Percentiles rank a stretch among this genome's conserved stretches.
Evolutionary conservation across 495 filamentous ascomycete species (phyloP).

Genomic region (Tricharina praecox): DNA sequence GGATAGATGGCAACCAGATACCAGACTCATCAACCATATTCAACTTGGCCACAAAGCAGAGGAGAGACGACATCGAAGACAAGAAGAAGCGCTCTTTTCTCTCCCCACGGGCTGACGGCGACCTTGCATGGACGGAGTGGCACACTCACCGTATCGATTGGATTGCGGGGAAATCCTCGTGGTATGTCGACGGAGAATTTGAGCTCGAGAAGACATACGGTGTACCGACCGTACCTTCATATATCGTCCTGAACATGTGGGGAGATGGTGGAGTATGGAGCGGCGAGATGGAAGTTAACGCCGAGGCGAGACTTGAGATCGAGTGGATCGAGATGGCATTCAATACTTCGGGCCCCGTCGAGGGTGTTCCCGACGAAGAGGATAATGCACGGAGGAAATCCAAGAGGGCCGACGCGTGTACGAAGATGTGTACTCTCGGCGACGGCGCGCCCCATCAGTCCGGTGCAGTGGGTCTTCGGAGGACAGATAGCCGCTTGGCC

Average conservation of each 20-base stretch:
- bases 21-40: slow-evolving; percentile 28
- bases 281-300: slow-evolving; percentile 46
- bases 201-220: slow-evolving; percentile 45
- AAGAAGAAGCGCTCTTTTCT: slow-evolving; percentile 4
- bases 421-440: slow-evolving; percentile 16
- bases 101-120: too few species aligned
- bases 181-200: slow-evolving; percentile 46
- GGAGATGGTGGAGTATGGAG: slow-evolving; percentile 58
- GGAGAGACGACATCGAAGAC: slow-evolving; percentile 6
- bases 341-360: slow-evolving; percentile 38
- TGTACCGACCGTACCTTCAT: slow-evolving; percentile 41
- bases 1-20: slow-evolving; percentile 31
- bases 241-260: slow-evolving; percentile 58
- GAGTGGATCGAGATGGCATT: slow-evolving; percentile 61
- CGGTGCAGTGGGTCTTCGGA: too few species aligned
- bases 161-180: slow-evolving; percentile 41
- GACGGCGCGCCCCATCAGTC: slow-evolving; percentile 1
- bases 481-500: too few species aligned
- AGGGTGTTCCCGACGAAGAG: slow-evolving; percentile 6
- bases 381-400: background rate
- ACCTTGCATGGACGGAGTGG: slow-evolving; percentile 33
- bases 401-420: background rate
- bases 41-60: slow-evolving; percentile 7
- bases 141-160: slow-evolving; percentile 59
- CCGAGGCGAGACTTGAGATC: slow-evolving; percentile 47